Conservation (phyloP, 2,329 filamentous ascomycete species). For the Sporothrix variecibatus region DNA sequence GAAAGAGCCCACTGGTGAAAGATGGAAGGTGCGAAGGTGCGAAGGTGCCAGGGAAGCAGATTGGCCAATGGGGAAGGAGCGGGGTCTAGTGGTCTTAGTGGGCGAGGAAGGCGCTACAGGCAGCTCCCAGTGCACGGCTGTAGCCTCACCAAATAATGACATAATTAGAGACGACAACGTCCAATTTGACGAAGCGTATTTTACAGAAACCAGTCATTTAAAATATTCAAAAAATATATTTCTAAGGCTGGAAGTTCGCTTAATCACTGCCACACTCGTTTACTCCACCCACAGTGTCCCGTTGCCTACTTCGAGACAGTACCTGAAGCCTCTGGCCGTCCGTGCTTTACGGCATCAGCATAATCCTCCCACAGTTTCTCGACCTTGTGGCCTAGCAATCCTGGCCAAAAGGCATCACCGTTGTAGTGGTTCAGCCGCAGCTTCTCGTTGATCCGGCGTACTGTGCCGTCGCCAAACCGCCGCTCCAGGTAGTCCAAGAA, state of each 20-base stretch:
- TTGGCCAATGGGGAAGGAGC: conserved; percentile 15
- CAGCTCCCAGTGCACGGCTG: neutral
- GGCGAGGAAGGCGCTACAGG: neutral
- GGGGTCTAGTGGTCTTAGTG: neutral
- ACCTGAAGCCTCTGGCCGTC: conserved; percentile 16
- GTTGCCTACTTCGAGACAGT: neutral
- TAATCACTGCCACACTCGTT: neutral
- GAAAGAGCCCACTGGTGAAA: neutral
- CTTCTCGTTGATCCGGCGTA: conserved; percentile 66
- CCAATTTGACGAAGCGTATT: neutral
- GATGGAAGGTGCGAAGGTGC: neutral
- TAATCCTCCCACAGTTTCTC: conserved; percentile 76
- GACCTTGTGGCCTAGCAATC: conserved; percentile 66
- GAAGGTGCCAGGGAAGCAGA: neutral
- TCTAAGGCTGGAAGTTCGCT: neutral
- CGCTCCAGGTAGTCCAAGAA: conserved; percentile 85
- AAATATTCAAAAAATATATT: neutral
- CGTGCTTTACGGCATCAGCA: conserved; percentile 39
- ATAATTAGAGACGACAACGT: neutral
- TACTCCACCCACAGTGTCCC: neutral
- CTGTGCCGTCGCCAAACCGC: conserved; percentile 60
- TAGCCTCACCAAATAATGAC: conserved; percentile 4
- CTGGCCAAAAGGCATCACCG: conserved; percentile 66
- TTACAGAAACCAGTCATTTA: neutral
- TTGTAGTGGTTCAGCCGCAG: conserved; percentile 65